These are phyloP conservation scores for Tagetes patula DNA, from an alignment of 129 eudicot species.

Conservation along the genomic window DNA sequence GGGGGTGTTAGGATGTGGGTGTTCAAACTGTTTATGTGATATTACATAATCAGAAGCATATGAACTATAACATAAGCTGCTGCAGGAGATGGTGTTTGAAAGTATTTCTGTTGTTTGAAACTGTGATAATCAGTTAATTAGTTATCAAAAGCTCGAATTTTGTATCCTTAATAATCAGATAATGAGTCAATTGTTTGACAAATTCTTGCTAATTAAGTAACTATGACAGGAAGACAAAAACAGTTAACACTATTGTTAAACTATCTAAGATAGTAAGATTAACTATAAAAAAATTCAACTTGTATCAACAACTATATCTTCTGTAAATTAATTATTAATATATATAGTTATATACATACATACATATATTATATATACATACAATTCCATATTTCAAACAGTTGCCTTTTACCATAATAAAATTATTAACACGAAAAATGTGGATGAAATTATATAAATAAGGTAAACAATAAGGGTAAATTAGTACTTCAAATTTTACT, in stretches of 20 bases:
- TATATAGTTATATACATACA: not conserved
- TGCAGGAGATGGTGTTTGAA: not conserved
- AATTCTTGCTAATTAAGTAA: not conserved
- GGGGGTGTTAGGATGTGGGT: not conserved
- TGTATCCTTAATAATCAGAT: not conserved
- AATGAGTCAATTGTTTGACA: not conserved
- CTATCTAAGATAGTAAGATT: not conserved
- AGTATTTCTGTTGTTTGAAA: constrained; percentile 5
- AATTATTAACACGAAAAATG: not conserved
- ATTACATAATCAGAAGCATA: not conserved
- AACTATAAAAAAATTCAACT: not conserved
- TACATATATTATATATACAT: not conserved
- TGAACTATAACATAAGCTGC: not conserved
- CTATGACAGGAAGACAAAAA: not conserved
- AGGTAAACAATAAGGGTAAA: not conserved
- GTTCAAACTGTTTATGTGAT: not conserved
- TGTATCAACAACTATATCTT: not conserved
- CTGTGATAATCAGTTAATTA: constrained; percentile 13
- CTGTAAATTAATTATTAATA: not conserved
- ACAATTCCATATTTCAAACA: not conserved
- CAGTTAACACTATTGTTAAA: not conserved
- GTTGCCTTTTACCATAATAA: too few species aligned
- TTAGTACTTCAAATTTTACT: not conserved
- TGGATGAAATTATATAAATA: not conserved
- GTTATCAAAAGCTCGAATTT: not conserved